These are phyloP conservation scores for Ophiocordyceps robertsii DNA, from an alignment of 2,329 filamentous ascomycete genomes.

Conservation along the genomic window DNA sequence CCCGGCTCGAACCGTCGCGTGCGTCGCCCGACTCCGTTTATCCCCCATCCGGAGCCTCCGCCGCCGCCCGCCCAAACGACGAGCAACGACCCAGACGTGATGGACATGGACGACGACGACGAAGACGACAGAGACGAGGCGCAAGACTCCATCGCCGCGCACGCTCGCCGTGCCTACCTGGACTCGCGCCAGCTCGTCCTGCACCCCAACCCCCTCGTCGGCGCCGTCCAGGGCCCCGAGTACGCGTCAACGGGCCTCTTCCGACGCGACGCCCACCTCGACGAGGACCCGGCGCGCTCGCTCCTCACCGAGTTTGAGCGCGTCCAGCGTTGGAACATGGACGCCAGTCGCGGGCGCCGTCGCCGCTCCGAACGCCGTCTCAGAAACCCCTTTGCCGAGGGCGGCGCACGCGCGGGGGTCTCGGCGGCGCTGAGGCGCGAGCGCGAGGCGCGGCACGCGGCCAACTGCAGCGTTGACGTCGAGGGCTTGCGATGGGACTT, in stretches of 20 bases:
- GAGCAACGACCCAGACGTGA: not conserved
- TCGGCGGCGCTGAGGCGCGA: not conserved
- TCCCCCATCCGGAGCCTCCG: slow-evolving; percentile 33
- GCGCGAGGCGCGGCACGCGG: slow-evolving; percentile 7
- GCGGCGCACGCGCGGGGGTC: not conserved
- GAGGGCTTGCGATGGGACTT: slow-evolving; percentile 8
- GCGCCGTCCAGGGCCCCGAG: slow-evolving; percentile 40
- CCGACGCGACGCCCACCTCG: slow-evolving; percentile 32
- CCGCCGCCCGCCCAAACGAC: slow-evolving; percentile 15
- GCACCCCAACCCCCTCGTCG: slow-evolving; percentile 32
- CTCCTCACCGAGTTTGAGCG: slow-evolving; percentile 29
- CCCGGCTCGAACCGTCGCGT: slow-evolving; percentile 20
- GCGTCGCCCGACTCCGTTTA: slow-evolving; percentile 32
- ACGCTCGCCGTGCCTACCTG: slow-evolving; percentile 20
- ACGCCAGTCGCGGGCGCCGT: slow-evolving; percentile 11
- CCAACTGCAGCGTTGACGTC: slow-evolving; percentile 16
- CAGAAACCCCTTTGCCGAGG: slow-evolving; percentile 6
- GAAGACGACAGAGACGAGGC: not conserved
- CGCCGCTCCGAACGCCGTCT: slow-evolving; percentile 14
- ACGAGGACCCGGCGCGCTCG: slow-evolving; percentile 26
- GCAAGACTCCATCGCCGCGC: slow-evolving; percentile 6
- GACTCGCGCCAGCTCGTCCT: slow-evolving; percentile 24
- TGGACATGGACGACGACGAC: not conserved
- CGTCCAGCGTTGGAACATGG: slow-evolving; percentile 27
- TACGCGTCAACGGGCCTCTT: slow-evolving; percentile 35